Base-by-base conservation (phyloP, 768 basidiomycete genomes). In the Boletus reticuloceps region DNA sequence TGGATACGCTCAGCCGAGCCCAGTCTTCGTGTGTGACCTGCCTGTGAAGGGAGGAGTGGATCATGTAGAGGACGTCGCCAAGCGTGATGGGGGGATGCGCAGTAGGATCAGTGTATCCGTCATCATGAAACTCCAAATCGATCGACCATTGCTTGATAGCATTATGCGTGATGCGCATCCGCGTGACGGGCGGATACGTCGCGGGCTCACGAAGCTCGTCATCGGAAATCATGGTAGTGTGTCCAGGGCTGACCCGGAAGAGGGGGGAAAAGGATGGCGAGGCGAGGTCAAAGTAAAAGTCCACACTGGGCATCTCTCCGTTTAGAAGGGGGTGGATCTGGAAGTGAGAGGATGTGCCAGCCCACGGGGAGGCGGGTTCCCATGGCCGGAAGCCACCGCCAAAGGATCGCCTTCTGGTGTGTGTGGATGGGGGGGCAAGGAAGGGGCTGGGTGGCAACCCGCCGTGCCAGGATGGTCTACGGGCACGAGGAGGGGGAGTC, bases 91-190 rank as follows among this genome's bases (percentile, higher is more conserved):
- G 77, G 2, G 75, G 75, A 20, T 62, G 52, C 3, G 53, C 37
- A 46, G 67, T 54, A 59, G 65, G 32, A 17, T 7, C 37, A 54
- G 66, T 34, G 48, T 64, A 69, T 42, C 32, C 70, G 56, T 67
- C 64, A 36, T 66, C 55, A 12, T 72, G 69, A 59, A 73, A 76
- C 43, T 76, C 71, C 47, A 88, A 66, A 54, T 80, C 77, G 50
- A 88, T 75, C 14, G 83, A 80, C 85, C 86, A 88, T n/a, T 78
- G 62, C 0, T 83, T 81, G 47, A 85, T 74, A 16, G 63, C 58
- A 48, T 88, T 83, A 62, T 80, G 82, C 1, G 76, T 63, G 62
- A 89, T 82, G n/a, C 78, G 76, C 60, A 88, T 76, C 36, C 72
- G 75, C 11, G 75, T 77, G 47, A 82, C 66, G 0, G 78, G 67